Evolutionary conservation across 805 yeast genomes (phyloP).

Genomic region (Saccharomycopsis fibuligera): DNA sequence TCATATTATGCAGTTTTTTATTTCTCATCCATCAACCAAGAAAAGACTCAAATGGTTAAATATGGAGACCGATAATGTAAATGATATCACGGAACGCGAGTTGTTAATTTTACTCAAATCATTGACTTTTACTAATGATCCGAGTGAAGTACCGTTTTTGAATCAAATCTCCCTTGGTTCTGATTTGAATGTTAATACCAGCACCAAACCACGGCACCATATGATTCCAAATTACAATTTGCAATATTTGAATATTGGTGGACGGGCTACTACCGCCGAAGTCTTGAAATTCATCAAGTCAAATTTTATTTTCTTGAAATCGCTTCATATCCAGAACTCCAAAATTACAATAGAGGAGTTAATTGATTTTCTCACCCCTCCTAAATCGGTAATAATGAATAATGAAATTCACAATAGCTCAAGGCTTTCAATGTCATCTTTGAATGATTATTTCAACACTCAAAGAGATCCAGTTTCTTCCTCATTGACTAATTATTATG

Average conservation of each 20-base stretch:
- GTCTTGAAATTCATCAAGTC: constrained; percentile 12
- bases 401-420: not conserved
- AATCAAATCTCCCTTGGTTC: not conserved
- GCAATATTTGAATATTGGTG: constrained; percentile 17
- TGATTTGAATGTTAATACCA: not conserved
- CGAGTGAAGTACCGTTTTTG: no score
- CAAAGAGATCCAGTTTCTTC: not conserved
- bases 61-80: constrained; percentile 19
- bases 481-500: not conserved
- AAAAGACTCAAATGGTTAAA: constrained; percentile 17
- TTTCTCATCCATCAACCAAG: not conserved
- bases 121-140: not conserved
- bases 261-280: constrained; percentile 9
- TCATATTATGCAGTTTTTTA: constrained; percentile 14
- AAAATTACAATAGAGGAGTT: constrained; percentile 48
- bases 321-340: constrained; percentile 29
- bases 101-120: constrained; percentile 12
- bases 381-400: constrained; percentile 32
- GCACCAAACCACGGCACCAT: not conserved
- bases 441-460: constrained; percentile 12
- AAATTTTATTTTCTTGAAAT: constrained; percentile 21
- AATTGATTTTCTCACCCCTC: constrained; percentile 43
- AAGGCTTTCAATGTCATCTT: constrained; percentile 1
- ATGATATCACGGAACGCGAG: constrained; percentile 14
- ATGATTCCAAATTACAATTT: constrained; percentile 7